Percentiles rank a stretch among this genome's conserved stretches.
Evolutionary conservation across 1,139 yeast genomes (phyloP).

Genomic region (Yamadazyma spencermartinsiae): DNA sequence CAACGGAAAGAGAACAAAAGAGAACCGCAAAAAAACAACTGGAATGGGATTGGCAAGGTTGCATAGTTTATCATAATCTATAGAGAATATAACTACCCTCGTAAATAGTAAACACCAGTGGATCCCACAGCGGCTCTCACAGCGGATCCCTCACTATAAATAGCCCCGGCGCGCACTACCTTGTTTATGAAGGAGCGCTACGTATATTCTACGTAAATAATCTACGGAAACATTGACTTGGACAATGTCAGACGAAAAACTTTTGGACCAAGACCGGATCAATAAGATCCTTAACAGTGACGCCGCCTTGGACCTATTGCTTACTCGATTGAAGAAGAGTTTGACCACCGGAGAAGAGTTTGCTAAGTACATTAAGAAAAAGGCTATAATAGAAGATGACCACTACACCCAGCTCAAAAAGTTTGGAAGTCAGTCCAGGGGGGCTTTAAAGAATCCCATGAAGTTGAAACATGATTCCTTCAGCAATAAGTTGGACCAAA

Average conservation of each 20-base stretch:
- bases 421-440: conserved; percentile 55
- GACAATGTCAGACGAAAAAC: conserved; percentile 17
- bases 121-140: too few relatives aligned
- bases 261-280: conserved; percentile 32
- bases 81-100: not conserved
- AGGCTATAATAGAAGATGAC: conserved; percentile 77
- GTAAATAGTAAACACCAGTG: too few relatives aligned
- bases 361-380: conserved; percentile 73
- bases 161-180: too few relatives aligned
- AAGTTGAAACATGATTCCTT: conserved; percentile 71
- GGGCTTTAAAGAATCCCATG: conserved; percentile 48
- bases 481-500: conserved; percentile 60
- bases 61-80: too few relatives aligned
- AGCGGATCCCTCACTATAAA: not conserved
- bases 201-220: too few relatives aligned
- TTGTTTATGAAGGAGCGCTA: too few relatives aligned
- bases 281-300: conserved; percentile 38
- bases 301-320: conserved; percentile 58
- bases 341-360: conserved; percentile 83
- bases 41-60: too few relatives aligned
- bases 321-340: conserved; percentile 75
- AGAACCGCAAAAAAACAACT: too few relatives aligned
- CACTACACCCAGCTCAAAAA: conserved; percentile 74
- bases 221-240: too few relatives aligned
- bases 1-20: too few relatives aligned